Evolutionary conservation across 495 filamentous ascomycete species (phyloP).

Genomic region (Neurospora sp.): DNA sequence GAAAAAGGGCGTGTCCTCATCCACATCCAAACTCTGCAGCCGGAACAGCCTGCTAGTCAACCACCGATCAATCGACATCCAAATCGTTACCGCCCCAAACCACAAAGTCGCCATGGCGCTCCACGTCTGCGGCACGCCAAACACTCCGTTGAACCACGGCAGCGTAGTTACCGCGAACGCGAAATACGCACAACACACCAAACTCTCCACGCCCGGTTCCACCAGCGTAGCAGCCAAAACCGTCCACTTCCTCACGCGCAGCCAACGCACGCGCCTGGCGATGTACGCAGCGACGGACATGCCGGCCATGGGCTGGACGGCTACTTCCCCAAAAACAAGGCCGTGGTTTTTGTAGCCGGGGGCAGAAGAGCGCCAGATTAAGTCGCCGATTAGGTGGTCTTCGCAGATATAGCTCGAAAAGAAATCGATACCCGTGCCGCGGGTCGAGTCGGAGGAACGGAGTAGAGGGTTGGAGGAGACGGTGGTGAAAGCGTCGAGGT

Average conservation of each 20-base stretch:
- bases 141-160: conserved; percentile 43
- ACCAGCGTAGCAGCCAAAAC: conserved; percentile 80
- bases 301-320: conserved; percentile 76
- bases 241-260: conserved; percentile 90
- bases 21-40: conserved; percentile 56
- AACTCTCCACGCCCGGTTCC: conserved; percentile 89
- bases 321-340: conserved; percentile 73
- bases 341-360: conserved; percentile 65
- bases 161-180: conserved; percentile 69
- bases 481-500: conserved; percentile 71
- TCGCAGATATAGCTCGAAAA: conserved; percentile 97
- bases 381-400: conserved; percentile 89
- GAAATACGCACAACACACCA: conserved; percentile 71
- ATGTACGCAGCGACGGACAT: conserved; percentile 75
- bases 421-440: conserved; percentile 68
- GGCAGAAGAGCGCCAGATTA: conserved; percentile 63
- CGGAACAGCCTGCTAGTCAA: conserved; percentile 67
- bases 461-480: conserved; percentile 35
- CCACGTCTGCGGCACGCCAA: conserved; percentile 61
- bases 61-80: conserved; percentile 65
- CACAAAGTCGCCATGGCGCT: conserved; percentile 52
- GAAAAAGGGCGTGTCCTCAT: conserved; percentile 64
- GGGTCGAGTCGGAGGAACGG: conserved; percentile 31
- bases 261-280: conserved; percentile 78
- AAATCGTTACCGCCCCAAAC: conserved; percentile 51